Conservation (phyloP, 2,329 filamentous ascomycete genomes). For the Cordyceps militaris region DNA sequence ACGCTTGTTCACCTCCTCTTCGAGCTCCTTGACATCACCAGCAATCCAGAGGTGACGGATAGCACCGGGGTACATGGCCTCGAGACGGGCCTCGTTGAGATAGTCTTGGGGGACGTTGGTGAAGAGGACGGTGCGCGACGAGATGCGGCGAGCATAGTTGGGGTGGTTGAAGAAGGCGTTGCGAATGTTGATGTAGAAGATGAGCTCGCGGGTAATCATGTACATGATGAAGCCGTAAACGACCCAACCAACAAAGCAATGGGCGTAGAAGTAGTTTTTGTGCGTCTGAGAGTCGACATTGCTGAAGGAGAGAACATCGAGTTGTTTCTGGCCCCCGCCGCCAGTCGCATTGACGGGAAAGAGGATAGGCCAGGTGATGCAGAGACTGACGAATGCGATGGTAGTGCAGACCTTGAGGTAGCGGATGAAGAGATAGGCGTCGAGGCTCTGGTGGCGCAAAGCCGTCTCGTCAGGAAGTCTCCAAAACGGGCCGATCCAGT, state of each 20-base stretch:
- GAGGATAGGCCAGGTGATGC: constrained; percentile 79
- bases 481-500: constrained; percentile 57
- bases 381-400: constrained; percentile 44
- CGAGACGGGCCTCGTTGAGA: constrained; percentile 65
- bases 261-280: constrained; percentile 66
- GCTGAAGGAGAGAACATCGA: constrained; percentile 41
- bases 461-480: constrained; percentile 67
- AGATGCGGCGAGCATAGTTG: constrained; percentile 75
- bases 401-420: constrained; percentile 12
- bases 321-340: constrained; percentile 54
- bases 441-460: constrained; percentile 79
- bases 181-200: constrained; percentile 88
- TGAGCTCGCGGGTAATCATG: constrained; percentile 79
- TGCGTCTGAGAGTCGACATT: constrained; percentile 44
- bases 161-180: constrained; percentile 88
- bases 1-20: constrained; percentile 69
- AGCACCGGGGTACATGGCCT: constrained; percentile 68
- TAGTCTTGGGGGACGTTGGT: constrained; percentile 76
- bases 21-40: constrained; percentile 65
- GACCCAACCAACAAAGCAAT: constrained; percentile 71
- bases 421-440: constrained; percentile 59
- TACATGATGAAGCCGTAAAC: constrained; percentile 87
- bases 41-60: constrained; percentile 82
- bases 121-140: constrained; percentile 84
- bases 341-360: constrained; percentile 81